phyloP scores from a whole-genome alignment of 2,329 filamentous ascomycete species.

The Xylariaceae sp. region DNA sequence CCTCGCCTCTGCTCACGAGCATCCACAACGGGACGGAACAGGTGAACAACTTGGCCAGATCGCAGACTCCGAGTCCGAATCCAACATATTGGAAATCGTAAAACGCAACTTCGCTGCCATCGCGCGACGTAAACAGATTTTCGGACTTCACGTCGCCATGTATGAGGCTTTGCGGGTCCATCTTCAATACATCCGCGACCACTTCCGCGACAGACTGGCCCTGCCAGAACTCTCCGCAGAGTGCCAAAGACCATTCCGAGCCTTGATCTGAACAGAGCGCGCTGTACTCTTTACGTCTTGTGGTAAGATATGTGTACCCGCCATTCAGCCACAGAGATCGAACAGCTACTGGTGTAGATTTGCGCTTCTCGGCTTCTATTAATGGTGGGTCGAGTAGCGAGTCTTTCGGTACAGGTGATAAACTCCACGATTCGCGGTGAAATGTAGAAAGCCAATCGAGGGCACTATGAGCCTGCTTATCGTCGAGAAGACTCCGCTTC shows the following conservation, averaged over 20 bases:
- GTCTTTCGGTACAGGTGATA: slow-evolving; percentile 27
- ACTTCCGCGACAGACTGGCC: slow-evolving; percentile 45
- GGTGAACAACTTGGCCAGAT: slow-evolving; percentile 64
- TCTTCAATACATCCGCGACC: slow-evolving; percentile 48
- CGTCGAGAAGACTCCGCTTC: slow-evolving; percentile 45
- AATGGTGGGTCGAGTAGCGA: slow-evolving; percentile 51
- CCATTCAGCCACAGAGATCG: slow-evolving; percentile 58
- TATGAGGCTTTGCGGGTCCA: slow-evolving; percentile 53
- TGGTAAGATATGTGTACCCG: slow-evolving; percentile 66
- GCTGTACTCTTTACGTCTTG: slow-evolving; percentile 53
- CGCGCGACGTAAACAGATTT: slow-evolving; percentile 56
- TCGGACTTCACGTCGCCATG: slow-evolving; percentile 69
- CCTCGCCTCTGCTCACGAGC: slow-evolving; percentile 34
- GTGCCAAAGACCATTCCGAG: slow-evolving; percentile 51
- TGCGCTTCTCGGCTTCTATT: slow-evolving; percentile 38
- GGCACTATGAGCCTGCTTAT: slow-evolving; percentile 47
- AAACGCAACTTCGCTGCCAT: slow-evolving; percentile 53
- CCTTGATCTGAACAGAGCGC: slow-evolving; percentile 41
- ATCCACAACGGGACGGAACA: slow-evolving; percentile 58
- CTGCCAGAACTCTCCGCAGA: slow-evolving; percentile 38
- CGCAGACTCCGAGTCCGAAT: slow-evolving; percentile 60
- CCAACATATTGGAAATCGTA: slow-evolving; percentile 70
- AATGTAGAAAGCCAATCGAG: slow-evolving; percentile 62
- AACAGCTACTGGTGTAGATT: slow-evolving; percentile 15
- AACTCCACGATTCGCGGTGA: slow-evolving; percentile 51